Evolutionary conservation across 1,139 yeast species (phyloP).

Genomic region (Geotrichum macrosporum): DNA sequence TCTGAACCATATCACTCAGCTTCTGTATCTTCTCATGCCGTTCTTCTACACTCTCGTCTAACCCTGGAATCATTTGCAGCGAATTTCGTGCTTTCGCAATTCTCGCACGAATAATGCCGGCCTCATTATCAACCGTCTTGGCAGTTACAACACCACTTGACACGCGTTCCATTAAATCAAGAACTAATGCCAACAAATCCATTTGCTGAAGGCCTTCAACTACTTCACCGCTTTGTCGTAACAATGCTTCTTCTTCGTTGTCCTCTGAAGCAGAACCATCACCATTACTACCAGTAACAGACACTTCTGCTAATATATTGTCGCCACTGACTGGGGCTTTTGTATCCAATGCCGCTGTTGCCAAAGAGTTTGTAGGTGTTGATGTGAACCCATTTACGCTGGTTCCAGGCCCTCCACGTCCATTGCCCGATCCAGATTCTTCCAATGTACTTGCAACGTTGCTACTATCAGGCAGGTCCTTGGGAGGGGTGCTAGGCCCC

Average conservation of each 20-base stretch:
- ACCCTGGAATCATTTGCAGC: slow-evolving; percentile 8
- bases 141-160: slow-evolving; percentile 21
- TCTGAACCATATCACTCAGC: slow-evolving; percentile 16
- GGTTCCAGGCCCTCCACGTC: background rate
- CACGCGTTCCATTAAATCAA: slow-evolving; percentile 20
- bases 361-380: background rate
- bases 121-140: slow-evolving; percentile 22
- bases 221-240: slow-evolving; percentile 13
- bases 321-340: background rate
- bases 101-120: slow-evolving; percentile 18
- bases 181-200: slow-evolving; percentile 21
- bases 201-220: slow-evolving; percentile 18
- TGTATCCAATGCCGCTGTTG: slow-evolving; percentile 3
- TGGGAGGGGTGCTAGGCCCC: slow-evolving; percentile 13
- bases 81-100: slow-evolving; percentile 13
- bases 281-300: background rate
- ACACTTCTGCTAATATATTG: background rate
- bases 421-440: background rate
- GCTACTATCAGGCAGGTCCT: background rate
- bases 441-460: background rate
- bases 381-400: background rate
- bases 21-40: slow-evolving; percentile 16
- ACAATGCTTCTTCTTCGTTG: slow-evolving; percentile 11
- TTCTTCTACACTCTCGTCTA: slow-evolving; percentile 18
- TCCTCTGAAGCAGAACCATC: background rate